A percentile compares a stretch with the other conserved stretches of the same genome.
These are phyloP conservation scores for Somion occarium DNA, from an alignment of 1,284 basidiomycete genomes.

Conservation along the genomic window DNA sequence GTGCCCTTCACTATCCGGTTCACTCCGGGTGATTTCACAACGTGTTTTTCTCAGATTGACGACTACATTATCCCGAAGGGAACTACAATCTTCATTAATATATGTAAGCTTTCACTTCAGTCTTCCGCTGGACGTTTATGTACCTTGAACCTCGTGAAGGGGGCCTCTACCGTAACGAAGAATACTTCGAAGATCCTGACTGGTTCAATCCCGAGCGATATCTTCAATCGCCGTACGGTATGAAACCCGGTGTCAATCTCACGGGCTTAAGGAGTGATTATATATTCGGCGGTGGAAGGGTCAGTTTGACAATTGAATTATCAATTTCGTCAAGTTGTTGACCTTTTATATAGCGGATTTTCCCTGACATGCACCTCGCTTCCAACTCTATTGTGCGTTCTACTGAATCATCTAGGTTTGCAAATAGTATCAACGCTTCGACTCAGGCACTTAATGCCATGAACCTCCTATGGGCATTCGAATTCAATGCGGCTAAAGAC, in stretches of 20 bases:
- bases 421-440: not conserved
- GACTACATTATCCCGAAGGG: conserved; percentile 4
- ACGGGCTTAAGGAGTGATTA: conserved; percentile 5
- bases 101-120: conserved; percentile 1
- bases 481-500: not conserved
- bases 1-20: not conserved
- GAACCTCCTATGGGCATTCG: conserved; percentile 8
- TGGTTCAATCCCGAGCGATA: conserved; percentile 7
- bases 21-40: not conserved
- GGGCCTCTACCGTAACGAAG: conserved; percentile 5
- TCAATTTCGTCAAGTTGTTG: not conserved
- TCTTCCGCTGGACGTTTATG: not conserved
- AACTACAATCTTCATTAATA: conserved; percentile 2
- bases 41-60: conserved; percentile 1
- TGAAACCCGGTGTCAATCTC: conserved; percentile 2
- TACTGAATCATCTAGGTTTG: not conserved
- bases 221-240: conserved; percentile 1
- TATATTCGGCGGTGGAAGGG: conserved; percentile 8
- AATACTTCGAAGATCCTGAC: conserved; percentile 5
- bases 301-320: conserved; percentile 2
- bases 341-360: conserved; percentile 4
- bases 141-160: not conserved
- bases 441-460: conserved; percentile 5
- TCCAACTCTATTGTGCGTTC: not conserved
- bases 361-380: conserved; percentile 8